A percentile compares a stretch with the other conserved stretches of the same genome.
These are phyloP conservation scores for Tilletia setariae DNA, from an alignment of 1,284 basidiomycete genomes.

Conservation along the genomic window DNA sequence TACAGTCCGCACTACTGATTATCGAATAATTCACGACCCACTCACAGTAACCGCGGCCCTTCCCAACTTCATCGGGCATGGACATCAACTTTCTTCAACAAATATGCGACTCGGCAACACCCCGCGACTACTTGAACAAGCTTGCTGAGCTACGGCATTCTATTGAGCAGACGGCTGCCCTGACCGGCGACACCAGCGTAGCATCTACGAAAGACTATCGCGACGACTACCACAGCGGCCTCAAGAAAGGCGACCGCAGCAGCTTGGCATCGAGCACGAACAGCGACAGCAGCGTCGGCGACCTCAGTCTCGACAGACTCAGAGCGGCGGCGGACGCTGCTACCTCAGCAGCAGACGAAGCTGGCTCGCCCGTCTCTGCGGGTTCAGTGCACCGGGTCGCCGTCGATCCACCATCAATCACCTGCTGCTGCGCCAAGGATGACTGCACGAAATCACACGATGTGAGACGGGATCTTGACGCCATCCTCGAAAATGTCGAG, in stretches of 20 bases:
- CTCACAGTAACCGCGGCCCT: too few species aligned
- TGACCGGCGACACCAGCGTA: constrained; percentile 7
- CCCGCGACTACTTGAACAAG: constrained; percentile 1
- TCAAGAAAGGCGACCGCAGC: constrained; percentile 3
- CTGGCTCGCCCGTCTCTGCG: background rate
- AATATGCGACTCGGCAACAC: constrained; percentile 13
- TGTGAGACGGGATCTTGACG: background rate
- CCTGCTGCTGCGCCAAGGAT: constrained; percentile 10
- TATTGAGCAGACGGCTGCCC: background rate
- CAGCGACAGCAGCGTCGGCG: constrained; percentile 11
- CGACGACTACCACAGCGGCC: constrained; percentile 7
- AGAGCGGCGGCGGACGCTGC: background rate
- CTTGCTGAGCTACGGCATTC: constrained; percentile 12
- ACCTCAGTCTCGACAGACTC: constrained; percentile 4
- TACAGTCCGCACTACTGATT: too few species aligned
- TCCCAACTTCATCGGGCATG: background rate
- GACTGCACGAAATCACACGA: background rate
- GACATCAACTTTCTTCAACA: constrained; percentile 1
- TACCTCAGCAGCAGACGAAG: background rate
- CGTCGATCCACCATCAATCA: background rate
- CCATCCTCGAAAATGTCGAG: constrained; percentile 4
- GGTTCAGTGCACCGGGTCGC: background rate
- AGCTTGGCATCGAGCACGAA: constrained; percentile 12
- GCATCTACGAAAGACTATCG: constrained; percentile 9
- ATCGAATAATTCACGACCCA: too few species aligned